Evolutionary conservation across 1,139 yeast genomes (phyloP), one percentile per base, ranked within the genome.

Genomic region (Blastobotrys persicus): DNA sequence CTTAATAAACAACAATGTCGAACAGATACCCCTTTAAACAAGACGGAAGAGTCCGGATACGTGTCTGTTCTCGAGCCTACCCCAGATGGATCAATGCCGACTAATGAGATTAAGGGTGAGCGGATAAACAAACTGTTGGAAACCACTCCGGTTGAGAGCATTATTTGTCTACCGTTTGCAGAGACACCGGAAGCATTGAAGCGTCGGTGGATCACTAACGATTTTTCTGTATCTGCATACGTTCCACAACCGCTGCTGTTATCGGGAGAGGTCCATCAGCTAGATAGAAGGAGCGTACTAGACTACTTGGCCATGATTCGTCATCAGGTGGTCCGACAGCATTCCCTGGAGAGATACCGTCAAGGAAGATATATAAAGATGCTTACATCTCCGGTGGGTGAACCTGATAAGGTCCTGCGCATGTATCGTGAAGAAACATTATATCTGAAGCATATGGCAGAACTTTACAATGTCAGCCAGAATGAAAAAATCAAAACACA

Each of bases 241-340:
- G 39, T 35, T 9, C 43, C 31, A 14, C 19, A 6, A 13, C 28
- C 28, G 11, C 37, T 17, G 19, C 28, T 42, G 38, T 42, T 23
- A 7, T 7, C 39, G 6, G 16, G 18, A 4, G 39, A 34, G 17
- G 39, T 23, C 20, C 31, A 35, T 34, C 46, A 11, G 12, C 35
- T 18, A 18, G 31, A 11, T 28, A 16, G 12, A 35, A 16, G n/a
- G 23, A 40, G 32, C 31, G 16, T 6, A 20, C n/a, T 26, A 4
- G 46, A 44, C 7, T 44, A 44, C 26, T 11, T n/a, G 5, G 14
- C 7, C 14, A 4, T 44, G 34, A 44, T 44, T 31, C 34, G 46
- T 12, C 31, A 44, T 20, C 46, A 44, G 20, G 46, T 44, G 32
- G 32, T 23, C 18, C 42, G 46, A 23, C 28, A 28, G 11, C 43